phyloP scores from a whole-genome alignment of 768 basidiomycete genomes.

The Lepiota subincarnata region DNA sequence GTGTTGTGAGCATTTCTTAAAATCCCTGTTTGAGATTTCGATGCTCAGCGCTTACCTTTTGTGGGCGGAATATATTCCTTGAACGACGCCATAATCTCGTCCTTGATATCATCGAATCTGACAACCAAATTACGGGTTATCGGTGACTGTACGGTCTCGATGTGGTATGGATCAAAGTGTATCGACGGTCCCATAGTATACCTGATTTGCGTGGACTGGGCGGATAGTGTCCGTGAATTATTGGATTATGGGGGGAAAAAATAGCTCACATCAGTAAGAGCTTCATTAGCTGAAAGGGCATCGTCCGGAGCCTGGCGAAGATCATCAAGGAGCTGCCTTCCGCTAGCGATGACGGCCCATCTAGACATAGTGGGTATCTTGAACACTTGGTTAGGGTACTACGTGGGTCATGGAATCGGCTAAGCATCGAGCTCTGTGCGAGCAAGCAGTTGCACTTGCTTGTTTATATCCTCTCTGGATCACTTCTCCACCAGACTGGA shows the following conservation, averaged over 20 bases:
- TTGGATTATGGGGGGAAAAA: not conserved
- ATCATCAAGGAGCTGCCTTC: slow-evolving; percentile 31
- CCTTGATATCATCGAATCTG: slow-evolving; percentile 35
- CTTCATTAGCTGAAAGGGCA: slow-evolving; percentile 28
- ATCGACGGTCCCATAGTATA: slow-evolving; percentile 35
- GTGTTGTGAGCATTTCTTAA: no score
- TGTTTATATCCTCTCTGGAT: slow-evolving; percentile 13
- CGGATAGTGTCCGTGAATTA: not conserved
- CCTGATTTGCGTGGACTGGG: slow-evolving; percentile 29
- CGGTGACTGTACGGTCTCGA: slow-evolving; percentile 25
- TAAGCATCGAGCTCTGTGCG: not conserved
- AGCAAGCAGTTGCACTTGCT: not conserved
- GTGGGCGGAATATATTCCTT: slow-evolving; percentile 30
- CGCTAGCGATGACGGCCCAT: slow-evolving; percentile 37
- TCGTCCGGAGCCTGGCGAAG: slow-evolving; percentile 35
- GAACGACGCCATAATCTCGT: slow-evolving; percentile 42
- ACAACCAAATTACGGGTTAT: slow-evolving; percentile 35
- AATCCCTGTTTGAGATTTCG: no score
- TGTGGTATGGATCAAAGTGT: slow-evolving; percentile 26
- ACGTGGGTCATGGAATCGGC: not conserved
- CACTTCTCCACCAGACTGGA: slow-evolving; percentile 5
- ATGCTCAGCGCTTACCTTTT: slow-evolving; percentile 17
- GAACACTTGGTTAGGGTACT: slow-evolving; percentile 13
- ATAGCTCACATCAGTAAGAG: slow-evolving; percentile 27
- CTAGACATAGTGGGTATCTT: slow-evolving; percentile 14